Evolutionary conservation across 2,329 filamentous ascomycete species (phyloP).

Genomic region (Stagonosporopsis rhizophila): DNA sequence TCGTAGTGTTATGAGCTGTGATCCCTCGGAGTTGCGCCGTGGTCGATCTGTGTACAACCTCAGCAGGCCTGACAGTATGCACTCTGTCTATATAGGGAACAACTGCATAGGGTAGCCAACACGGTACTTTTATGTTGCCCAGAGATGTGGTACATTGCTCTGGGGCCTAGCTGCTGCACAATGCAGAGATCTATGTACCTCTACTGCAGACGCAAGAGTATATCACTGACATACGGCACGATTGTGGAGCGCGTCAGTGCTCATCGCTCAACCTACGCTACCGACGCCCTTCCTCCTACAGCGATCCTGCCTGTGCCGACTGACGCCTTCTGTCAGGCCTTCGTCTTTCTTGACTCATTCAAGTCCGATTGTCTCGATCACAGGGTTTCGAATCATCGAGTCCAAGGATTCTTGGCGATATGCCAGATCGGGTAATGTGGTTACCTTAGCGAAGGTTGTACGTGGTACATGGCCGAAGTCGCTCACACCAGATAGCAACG

Average conservation of each 20-base stretch:
- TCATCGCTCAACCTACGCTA: not conserved
- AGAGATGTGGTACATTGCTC: not conserved
- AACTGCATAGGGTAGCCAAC: conserved; percentile 3
- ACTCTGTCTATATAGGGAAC: conserved; percentile 5
- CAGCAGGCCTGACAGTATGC: conserved; percentile 12
- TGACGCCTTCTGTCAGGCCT: not conserved
- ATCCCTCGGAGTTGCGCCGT: conserved; percentile 1
- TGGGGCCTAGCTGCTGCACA: not conserved
- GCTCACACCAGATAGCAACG: not conserved
- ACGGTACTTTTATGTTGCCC: conserved; percentile 1
- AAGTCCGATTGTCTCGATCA: not conserved
- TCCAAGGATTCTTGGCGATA: not conserved
- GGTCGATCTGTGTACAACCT: conserved; percentile 11
- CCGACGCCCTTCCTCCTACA: not conserved
- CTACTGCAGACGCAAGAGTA: not conserved
- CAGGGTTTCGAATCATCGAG: not conserved
- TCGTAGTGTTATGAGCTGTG: not conserved
- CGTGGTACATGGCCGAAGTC: not conserved
- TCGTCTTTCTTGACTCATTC: not conserved
- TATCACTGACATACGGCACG: not conserved
- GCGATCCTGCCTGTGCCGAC: not conserved
- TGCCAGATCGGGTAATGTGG: not conserved
- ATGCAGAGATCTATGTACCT: not conserved
- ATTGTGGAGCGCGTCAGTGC: not conserved
- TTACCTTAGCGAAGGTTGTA: not conserved